phyloP scores from a whole-genome alignment of 805 yeast genomes.

The Yarrowia sp. region DNA sequence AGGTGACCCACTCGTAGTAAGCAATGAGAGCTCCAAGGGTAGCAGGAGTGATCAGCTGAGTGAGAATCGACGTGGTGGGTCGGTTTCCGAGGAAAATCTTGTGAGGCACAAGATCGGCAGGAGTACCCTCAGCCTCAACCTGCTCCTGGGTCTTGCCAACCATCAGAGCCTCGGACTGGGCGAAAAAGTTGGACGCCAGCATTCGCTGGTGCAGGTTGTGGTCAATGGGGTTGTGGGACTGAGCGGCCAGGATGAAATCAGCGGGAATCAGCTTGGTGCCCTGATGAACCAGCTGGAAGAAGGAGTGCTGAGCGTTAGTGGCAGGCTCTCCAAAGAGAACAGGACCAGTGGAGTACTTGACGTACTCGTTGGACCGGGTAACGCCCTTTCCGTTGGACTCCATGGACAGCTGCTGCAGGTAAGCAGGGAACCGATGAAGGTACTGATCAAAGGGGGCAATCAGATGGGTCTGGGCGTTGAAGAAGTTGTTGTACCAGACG shows the following conservation, averaged over 20 bases:
- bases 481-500: constrained; percentile 98
- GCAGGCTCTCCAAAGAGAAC: constrained; percentile 98
- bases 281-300: constrained; percentile 99
- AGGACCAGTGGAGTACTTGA: constrained; percentile 93
- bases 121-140: constrained; percentile 86
- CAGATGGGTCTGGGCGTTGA: constrained; percentile 95
- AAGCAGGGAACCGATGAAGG: constrained; percentile 98
- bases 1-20: constrained; percentile 95
- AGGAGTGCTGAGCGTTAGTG: constrained; percentile 97
- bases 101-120: constrained; percentile 86
- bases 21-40: constrained; percentile 94
- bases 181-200: constrained; percentile 99
- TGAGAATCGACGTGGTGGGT: constrained; percentile 96
- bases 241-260: constrained; percentile 94
- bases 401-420: constrained; percentile 97
- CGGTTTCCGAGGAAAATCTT: constrained; percentile 97
- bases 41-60: constrained; percentile 95
- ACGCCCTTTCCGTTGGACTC: constrained; percentile 99
- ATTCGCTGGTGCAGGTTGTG: constrained; percentile 90
- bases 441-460: constrained; percentile 99
- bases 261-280: constrained; percentile 97
- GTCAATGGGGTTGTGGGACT: constrained; percentile 97
- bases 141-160: constrained; percentile 81
- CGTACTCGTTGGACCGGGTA: constrained; percentile 85
- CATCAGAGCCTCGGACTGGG: constrained; percentile 97